Base-by-base conservation (phyloP, 495 filamentous ascomycete species). In the Aspergillus wentii region DNA sequence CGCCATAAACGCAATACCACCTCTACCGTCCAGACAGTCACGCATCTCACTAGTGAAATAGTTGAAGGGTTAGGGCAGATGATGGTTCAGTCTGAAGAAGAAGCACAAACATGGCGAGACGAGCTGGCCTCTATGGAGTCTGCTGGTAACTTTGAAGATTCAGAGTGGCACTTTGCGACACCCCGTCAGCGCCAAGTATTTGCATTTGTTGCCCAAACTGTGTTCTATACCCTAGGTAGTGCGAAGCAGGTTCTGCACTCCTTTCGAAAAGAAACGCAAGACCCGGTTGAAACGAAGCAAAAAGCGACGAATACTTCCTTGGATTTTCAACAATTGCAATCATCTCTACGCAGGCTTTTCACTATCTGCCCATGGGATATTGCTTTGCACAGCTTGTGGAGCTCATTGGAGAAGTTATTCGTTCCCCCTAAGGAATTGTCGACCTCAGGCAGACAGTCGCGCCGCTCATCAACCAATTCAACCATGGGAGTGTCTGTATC, bases 321-420 rank as follows among this genome's bases (percentile, higher is more conserved):
- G 15, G 56, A 69, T 45, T 26, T 69, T 11, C 38, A 42, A 5
- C 52, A 51, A 11, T 33, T 72, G 19, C 54, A 57, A 20, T 44
- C 43, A 8, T 62, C 66, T 5, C 31, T 72, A 11, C 55, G 51
- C 25, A 57, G 48, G 8, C 47, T 70, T 17, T 57, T 62, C 28
- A 46, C 57, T 1, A 51, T 70, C 10, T 72, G 68, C 34, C 66
- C 66, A 1, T 62, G 57, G 48, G 66, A 69, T 28, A 59, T 88
- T 37, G 72, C 87, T 0, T 79, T 88, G 34, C 75, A 89, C 47
- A 88, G 83, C 42, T 60, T 95, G 4, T 94, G 88, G 87, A 71
- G 70, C 51, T 75, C 82, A 6, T 56, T 82, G n/a, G 78, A 78
- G 16, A 64, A 71, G 23, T 59, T 91, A 9, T 91, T 88, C 51